These are phyloP conservation scores for Canavalia gladiata DNA, from an alignment of 306 rosid genomes.

Conservation along the genomic window DNA sequence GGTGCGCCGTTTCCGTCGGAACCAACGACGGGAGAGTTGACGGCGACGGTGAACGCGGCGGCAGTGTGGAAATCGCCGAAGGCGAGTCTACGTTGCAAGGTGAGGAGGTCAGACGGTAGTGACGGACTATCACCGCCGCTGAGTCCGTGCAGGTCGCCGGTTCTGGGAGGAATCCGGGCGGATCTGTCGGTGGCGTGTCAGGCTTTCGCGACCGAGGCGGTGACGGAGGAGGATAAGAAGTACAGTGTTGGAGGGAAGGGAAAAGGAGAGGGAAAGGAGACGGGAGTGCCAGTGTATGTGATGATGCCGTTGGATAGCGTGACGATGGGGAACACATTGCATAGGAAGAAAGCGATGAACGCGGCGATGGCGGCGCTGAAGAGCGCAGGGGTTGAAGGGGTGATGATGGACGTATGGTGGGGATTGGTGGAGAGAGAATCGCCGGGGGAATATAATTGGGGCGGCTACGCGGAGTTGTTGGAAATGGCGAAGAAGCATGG, in stretches of 20 bases:
- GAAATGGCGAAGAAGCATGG: conserved; percentile 96
- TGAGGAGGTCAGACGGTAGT: conserved; percentile 29
- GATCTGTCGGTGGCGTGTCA: conserved; percentile 77
- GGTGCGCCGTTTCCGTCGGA: conserved; percentile 54
- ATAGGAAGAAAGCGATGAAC: conserved; percentile 84
- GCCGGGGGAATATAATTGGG: conserved; percentile 87
- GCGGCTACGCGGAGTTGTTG: conserved; percentile 80
- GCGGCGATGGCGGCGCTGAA: conserved; percentile 85
- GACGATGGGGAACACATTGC: conserved; percentile 79
- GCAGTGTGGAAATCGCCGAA: conserved; percentile 59
- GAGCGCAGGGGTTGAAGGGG: conserved; percentile 95
- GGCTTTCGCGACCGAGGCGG: conserved; percentile 65
- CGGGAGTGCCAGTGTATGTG: conserved; percentile 91
- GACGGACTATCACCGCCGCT: conserved; percentile 57
- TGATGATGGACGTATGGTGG: conserved; percentile 99
- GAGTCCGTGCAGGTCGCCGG: conserved; percentile 71
- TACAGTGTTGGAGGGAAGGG: conserved; percentile 41
- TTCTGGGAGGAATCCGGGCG: conserved; percentile 51
- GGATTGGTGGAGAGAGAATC: conserved; percentile 90
- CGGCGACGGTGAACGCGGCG: conserved; percentile 53
- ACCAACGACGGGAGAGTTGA: conserved; percentile 41
- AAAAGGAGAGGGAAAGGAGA: conserved; percentile 17
- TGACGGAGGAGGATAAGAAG: conserved; percentile 43
- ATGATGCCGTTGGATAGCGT: conserved; percentile 98
- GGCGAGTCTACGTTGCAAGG: conserved; percentile 52